A percentile compares a stretch with the other conserved stretches of the same genome.
These are phyloP conservation scores for Brassica napus DNA, from an alignment of 345 rosid species.

Conservation along the genomic window DNA sequence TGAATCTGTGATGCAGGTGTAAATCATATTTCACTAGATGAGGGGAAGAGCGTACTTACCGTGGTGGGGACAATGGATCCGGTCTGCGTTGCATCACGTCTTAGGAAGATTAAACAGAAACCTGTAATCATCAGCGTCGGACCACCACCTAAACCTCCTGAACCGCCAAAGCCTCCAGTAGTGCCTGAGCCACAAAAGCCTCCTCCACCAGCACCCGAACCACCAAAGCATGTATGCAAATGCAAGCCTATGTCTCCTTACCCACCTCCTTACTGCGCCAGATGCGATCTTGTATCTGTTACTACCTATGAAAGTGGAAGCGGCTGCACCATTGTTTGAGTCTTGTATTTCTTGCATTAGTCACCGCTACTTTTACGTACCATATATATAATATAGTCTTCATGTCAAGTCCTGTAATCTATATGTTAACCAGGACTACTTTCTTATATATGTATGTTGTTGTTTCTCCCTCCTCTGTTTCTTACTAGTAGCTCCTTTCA, in stretches of 20 bases:
- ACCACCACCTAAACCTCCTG: constrained; percentile 42
- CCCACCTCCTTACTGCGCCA: constrained; percentile 23
- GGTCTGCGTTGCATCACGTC: constrained; percentile 28
- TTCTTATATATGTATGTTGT: constrained; percentile 12
- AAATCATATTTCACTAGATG: constrained; percentile 34
- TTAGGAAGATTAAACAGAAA: constrained; percentile 40
- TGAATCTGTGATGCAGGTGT: constrained; percentile 27
- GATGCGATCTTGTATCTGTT: constrained; percentile 39
- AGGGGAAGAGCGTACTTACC: constrained; percentile 28
- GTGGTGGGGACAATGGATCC: constrained; percentile 46
- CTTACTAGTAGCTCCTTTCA: neutral
- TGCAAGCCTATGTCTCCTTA: constrained; percentile 28
- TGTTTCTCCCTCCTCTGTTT: constrained; percentile 24
- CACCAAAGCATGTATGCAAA: constrained; percentile 24
- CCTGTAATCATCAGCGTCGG: constrained; percentile 40
- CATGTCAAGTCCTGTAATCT: constrained; percentile 14
- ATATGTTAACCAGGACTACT: constrained; percentile 8
- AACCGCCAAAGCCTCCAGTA: constrained; percentile 5
- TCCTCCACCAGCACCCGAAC: neutral
- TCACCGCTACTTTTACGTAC: neutral
- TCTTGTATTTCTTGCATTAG: constrained; percentile 7
- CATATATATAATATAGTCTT: constrained; percentile 4
- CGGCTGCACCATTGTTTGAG: constrained; percentile 40
- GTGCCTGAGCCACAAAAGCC: neutral
- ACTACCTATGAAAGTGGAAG: constrained; percentile 40